A percentile compares a stretch with the other conserved stretches of the same genome.
Evolutionary conservation across 179 eudicot species (phyloP).

Genomic region (Spergularia azorica): DNA sequence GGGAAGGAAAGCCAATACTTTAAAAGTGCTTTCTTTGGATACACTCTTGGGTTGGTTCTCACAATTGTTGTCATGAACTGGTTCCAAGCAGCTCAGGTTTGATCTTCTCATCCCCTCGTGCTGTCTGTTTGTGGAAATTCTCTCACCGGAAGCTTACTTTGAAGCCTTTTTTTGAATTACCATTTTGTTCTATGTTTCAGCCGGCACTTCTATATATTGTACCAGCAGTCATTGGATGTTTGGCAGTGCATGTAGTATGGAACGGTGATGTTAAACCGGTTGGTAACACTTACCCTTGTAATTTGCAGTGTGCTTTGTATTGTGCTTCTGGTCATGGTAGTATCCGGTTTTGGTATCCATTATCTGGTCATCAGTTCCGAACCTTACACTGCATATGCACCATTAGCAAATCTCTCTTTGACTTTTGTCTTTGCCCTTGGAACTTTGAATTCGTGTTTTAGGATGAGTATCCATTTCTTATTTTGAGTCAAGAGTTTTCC

Average conservation of each 20-base stretch:
- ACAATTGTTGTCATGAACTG: constrained; percentile 97
- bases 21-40: constrained; percentile 89
- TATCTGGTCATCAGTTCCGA: neutral
- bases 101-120: neutral
- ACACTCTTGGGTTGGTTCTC: constrained; percentile 65
- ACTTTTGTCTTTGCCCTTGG: neutral
- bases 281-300: constrained; percentile 26
- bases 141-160: neutral
- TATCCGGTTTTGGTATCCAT: neutral
- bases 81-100: constrained; percentile 99
- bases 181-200: constrained; percentile 43
- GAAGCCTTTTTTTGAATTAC: neutral
- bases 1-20: constrained; percentile 87
- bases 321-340: neutral
- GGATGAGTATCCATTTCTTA: too few relatives aligned
- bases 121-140: neutral
- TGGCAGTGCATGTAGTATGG: constrained; percentile 86
- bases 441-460: neutral
- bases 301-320: neutral
- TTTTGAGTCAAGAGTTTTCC: too few relatives aligned
- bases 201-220: constrained; percentile 97
- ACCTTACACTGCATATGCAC: too few relatives aligned
- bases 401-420: too few relatives aligned
- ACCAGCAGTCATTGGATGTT: constrained; percentile 88
- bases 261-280: constrained; percentile 92